These are phyloP conservation scores for Daldinia eschscholtzii DNA, from an alignment of 2,329 filamentous ascomycete genomes.

Conservation along the genomic window DNA sequence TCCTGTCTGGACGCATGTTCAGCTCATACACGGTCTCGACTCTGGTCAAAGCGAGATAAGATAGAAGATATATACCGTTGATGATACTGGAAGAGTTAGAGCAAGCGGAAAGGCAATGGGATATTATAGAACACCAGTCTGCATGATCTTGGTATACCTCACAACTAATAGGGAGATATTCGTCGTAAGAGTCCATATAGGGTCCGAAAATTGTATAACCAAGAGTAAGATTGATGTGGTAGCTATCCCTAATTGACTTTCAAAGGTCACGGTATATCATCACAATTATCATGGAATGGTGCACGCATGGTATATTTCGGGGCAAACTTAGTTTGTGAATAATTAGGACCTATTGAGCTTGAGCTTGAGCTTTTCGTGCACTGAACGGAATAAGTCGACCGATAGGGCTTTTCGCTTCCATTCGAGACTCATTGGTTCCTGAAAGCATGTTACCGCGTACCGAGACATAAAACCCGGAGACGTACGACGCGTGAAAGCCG, in stretches of 20 bases:
- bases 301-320: constrained; percentile 21
- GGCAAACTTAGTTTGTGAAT: constrained; percentile 2
- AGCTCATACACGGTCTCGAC: background rate
- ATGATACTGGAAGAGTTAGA: background rate
- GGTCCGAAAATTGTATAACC: background rate
- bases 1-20: constrained; percentile 29
- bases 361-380: constrained; percentile 13
- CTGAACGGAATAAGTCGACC: constrained; percentile 22
- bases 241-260: constrained; percentile 19
- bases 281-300: constrained; percentile 28
- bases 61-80: background rate
- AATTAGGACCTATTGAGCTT: constrained; percentile 6
- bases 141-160: constrained; percentile 10
- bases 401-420: constrained; percentile 43
- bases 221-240: constrained; percentile 15
- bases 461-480: constrained; percentile 44
- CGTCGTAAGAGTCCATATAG: background rate
- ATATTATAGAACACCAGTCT: background rate
- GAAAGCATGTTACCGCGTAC: constrained; percentile 33
- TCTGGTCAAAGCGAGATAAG: background rate
- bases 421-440: constrained; percentile 42
- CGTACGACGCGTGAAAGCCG: constrained; percentile 35
- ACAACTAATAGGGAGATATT: background rate
- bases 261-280: constrained; percentile 24
- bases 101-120: background rate